phyloP scores from a whole-genome alignment of 2,329 filamentous ascomycete genomes.

The Aspergillus hortae region DNA sequence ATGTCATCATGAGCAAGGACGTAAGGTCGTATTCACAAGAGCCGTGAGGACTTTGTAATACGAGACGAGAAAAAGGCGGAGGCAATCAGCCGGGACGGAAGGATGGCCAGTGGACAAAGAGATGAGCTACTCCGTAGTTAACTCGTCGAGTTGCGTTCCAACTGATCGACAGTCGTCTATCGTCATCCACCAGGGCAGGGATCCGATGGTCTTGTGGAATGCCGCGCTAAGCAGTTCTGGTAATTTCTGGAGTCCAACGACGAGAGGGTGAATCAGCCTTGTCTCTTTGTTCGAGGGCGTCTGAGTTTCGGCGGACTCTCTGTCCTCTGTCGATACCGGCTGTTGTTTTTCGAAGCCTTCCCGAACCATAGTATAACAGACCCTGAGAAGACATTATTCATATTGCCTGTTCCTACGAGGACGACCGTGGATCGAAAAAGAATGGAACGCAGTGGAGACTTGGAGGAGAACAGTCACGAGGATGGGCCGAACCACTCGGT shows the following conservation, averaged over 20 bases:
- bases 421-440: neutral
- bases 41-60: too few species aligned
- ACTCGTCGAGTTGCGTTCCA: neutral
- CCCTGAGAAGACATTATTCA: too few species aligned
- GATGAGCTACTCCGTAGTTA: neutral
- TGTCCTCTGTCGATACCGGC: too few species aligned
- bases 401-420: neutral
- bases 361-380: too few species aligned
- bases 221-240: neutral
- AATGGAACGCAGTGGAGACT: neutral
- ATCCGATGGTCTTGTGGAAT: neutral
- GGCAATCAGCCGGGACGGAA: too few species aligned
- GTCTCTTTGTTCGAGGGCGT: too few species aligned
- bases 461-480: neutral
- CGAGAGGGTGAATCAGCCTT: too few species aligned
- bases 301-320: too few species aligned
- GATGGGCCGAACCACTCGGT: neutral
- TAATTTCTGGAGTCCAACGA: neutral
- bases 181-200: slow-evolving; percentile 16
- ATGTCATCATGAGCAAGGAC: too few species aligned
- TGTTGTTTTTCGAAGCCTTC: too few species aligned
- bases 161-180: slow-evolving; percentile 14
- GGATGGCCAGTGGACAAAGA: neutral
- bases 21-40: too few species aligned
- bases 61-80: too few species aligned